Evolutionary conservation across 2,329 filamentous ascomycete species (phyloP), one percentile per base, ranked within the genome.

Genomic region (Colletotrichum sp.): DNA sequence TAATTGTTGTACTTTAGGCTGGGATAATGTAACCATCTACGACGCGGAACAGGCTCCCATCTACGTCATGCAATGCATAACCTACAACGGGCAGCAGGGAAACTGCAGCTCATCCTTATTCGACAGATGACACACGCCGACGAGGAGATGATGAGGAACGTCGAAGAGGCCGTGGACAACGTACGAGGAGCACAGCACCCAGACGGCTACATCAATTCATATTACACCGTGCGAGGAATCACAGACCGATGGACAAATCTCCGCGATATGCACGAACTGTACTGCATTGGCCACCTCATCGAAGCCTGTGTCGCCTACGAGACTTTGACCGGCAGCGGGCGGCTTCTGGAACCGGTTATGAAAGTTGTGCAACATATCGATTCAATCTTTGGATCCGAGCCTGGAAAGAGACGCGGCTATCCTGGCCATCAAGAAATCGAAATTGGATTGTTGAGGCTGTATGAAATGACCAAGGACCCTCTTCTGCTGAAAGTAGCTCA

Each of bases 371-470:
- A 33, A 13, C 67, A 69, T 29, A 54, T 69, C 1, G 59, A 64
- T 43, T 57, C 67, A 8, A 24, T 69, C 6, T 64, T 69, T 18
- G 67, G 67, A 5, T 8, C 67, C 1, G 67, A 64, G 24, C 3
- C n/a, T 3, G 59, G 67, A 2, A 69, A 69, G 59, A 69, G 15
- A 27, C 67, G 67, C 33, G 67, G 67, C 13, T 69, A 69, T 21
- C 67, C 67, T 11, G 67, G 67, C 21, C 67, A 69, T 33, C 15
- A 69, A 21, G 78, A 83, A 77, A 85, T 91, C 67, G 90, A 93
- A 73, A 80, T 86, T 24, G 83, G 83, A 6, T 78, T 86, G 9
- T 76, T 85, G n/a, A 82, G 84, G 3, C 78, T 85, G 24, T 82
- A 84, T 70, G 77, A 80, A 81, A 81, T 15, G 82, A 80, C 43